Percentiles rank a stretch among this genome's conserved stretches.
Evolutionary conservation across 1,139 yeast species (phyloP).

Genomic region (Hansenula sp.): DNA sequence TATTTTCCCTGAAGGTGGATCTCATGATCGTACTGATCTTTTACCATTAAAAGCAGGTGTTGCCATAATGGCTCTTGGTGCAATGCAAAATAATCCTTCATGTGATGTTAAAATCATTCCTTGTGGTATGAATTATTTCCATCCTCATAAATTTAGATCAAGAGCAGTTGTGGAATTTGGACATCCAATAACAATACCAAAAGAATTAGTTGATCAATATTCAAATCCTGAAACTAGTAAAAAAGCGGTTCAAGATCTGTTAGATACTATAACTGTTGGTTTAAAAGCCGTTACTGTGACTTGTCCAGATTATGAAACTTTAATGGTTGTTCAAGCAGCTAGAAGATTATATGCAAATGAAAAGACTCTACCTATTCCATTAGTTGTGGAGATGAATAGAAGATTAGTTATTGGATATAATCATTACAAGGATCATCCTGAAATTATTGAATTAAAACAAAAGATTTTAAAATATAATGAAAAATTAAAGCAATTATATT

Average conservation of each 20-base stretch:
- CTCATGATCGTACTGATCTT: conserved; percentile 89
- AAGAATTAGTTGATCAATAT: conserved; percentile 62
- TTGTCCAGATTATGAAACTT: conserved; percentile 87
- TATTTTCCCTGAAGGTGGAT: conserved; percentile 97
- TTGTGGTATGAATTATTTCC: conserved; percentile 96
- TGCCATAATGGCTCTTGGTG: conserved; percentile 96
- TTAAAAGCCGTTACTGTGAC: conserved; percentile 87
- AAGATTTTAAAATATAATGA: conserved; percentile 68
- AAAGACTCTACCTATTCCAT: conserved; percentile 68
- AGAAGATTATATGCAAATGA: conserved; percentile 84
- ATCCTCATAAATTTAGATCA: conserved; percentile 90
- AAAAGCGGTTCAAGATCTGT: conserved; percentile 66
- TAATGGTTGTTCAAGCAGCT: conserved; percentile 91
- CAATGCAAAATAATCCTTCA: conserved; percentile 67
- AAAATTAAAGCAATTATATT: conserved; percentile 58
- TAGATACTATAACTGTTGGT: conserved; percentile 70
- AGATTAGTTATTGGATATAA: conserved; percentile 77
- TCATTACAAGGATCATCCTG: conserved; percentile 67
- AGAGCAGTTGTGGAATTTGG: conserved; percentile 96
- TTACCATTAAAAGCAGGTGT: conserved; percentile 95
- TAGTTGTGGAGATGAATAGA: conserved; percentile 87
- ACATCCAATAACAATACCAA: conserved; percentile 69
- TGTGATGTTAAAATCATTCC: conserved; percentile 85
- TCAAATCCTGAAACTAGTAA: conserved; percentile 58
- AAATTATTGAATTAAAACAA: conserved; percentile 52